Base-by-base conservation (phyloP, 768 basidiomycete genomes). In the Strobilomyces dryophilus region DNA sequence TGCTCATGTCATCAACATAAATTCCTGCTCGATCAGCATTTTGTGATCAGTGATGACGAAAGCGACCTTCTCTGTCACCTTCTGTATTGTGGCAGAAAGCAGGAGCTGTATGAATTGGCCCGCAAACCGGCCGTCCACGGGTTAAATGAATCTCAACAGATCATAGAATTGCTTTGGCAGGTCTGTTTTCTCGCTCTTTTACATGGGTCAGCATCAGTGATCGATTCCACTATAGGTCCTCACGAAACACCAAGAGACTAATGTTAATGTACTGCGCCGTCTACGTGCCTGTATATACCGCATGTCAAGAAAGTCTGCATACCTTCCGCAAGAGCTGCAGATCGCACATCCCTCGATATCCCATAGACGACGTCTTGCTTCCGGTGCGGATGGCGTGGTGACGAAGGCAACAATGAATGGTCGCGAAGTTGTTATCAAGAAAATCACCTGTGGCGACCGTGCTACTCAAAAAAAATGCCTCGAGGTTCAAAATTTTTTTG, bases 241-340 rank as follows among this genome's bases (percentile, higher is more conserved):
- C 39, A 14, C 9, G 52, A 21, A 42, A 18, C 1, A 1, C 20
- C 44, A 43, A 20, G 26, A 52, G 5, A 14, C 0, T 6, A 43
- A 53, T 5, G 43, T 58, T 6, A 43, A 53, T 5, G 43, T 58
- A 5, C 8, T 1, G 17, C 53, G 36, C 47, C 66, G 53, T 20
- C 52, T 66, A 31, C 59, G 48, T 40, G 55, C 61, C 34, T 49
- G 45, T 32, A 58, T 66, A 32, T 63, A 67, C 15, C 66, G 68
- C 32, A 55, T 70, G 57, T 54, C 68, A 27, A 66, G 66, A 43
- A 68, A 68, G 37, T 68, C 55, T 5, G 58, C 54, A 17, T 54
- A 67, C 42, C 47, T 68, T 12, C 68, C 64, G 14, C 32, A 1
- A 43, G 52, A 2, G n/a, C n/a, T 66, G n/a, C 46, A 11, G 18